phyloP scores from a whole-genome alignment of 352 stramenopile genomes.

The Phytopythium montanum region DNA sequence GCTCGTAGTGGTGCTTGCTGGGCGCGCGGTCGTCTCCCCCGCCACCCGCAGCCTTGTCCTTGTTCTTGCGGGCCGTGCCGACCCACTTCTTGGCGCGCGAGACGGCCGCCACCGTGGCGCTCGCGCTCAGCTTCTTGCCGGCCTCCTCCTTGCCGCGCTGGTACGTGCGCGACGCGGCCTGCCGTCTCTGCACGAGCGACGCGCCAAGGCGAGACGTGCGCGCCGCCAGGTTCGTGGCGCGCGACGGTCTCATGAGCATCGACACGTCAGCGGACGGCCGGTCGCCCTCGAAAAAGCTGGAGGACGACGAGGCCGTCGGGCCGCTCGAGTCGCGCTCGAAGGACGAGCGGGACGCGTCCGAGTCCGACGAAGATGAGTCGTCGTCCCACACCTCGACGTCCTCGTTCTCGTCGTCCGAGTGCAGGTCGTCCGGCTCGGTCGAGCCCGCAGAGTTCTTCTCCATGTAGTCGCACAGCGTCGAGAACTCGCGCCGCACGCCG shows the following conservation, averaged over 20 bases:
- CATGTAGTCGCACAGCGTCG: conserved; percentile 38
- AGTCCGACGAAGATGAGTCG: conserved; percentile 1
- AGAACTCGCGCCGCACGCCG: conserved; percentile 34
- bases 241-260: conserved; percentile 23
- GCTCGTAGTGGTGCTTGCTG: conserved; percentile 7
- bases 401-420: background rate
- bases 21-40: conserved; percentile 8
- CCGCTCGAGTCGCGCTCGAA: conserved; percentile 24
- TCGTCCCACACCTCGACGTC: conserved; percentile 3
- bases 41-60: too few species aligned
- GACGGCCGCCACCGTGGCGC: conserved; percentile 15
- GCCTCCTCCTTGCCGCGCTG: conserved; percentile 29
- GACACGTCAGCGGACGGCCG: conserved; percentile 42
- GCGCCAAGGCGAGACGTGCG: conserved; percentile 25
- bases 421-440: conserved; percentile 41
- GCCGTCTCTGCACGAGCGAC: conserved; percentile 30
- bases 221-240: conserved; percentile 3
- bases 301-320: conserved; percentile 22
- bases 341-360: background rate
- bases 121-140: conserved; percentile 21
- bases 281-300: conserved; percentile 32
- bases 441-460: conserved; percentile 50
- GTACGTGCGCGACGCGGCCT: conserved; percentile 24
- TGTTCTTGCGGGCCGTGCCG: conserved; percentile 15
- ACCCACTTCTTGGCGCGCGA: conserved; percentile 35